Conservation (phyloP, 2,329 filamentous ascomycete genomes). For the Ascomycota sp. region DNA sequence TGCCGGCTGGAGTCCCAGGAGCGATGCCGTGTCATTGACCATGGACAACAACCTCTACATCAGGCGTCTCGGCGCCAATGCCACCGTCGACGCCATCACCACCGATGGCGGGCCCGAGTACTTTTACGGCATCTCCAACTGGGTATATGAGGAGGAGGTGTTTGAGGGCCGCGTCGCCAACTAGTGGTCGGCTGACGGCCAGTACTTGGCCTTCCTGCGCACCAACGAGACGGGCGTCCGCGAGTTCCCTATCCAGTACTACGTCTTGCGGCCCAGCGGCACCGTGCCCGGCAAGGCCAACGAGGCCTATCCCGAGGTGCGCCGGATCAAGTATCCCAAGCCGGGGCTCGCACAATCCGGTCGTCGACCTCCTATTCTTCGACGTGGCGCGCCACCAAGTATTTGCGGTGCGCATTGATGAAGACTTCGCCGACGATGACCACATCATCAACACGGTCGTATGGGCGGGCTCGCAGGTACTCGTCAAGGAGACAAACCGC, state of each 20-base stretch:
- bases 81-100: conserved; percentile 52
- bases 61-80: conserved; percentile 33
- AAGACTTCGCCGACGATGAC: conserved; percentile 61
- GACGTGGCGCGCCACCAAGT: conserved; percentile 31
- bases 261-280: conserved; percentile 68
- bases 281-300: conserved; percentile 43
- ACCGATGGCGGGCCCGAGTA: conserved; percentile 69
- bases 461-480: conserved; percentile 70
- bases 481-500: conserved; percentile 84
- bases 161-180: conserved; percentile 63
- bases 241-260: conserved; percentile 86
- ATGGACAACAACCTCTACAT: conserved; percentile 79
- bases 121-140: conserved; percentile 93
- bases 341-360: conserved; percentile 82
- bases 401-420: conserved; percentile 16
- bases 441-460: conserved; percentile 82
- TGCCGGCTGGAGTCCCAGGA: conserved; percentile 74
- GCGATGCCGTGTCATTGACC: conserved; percentile 77
- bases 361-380: conserved; percentile 75
- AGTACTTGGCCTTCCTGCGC: conserved; percentile 74
- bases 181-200: conserved; percentile 88
- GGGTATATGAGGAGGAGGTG: conserved; percentile 63
- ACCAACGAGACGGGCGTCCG: conserved; percentile 89
- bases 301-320: conserved; percentile 77
- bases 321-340: conserved; percentile 93